Conservation (phyloP, 805 yeast genomes). For the Candida wancherniae region DNA sequence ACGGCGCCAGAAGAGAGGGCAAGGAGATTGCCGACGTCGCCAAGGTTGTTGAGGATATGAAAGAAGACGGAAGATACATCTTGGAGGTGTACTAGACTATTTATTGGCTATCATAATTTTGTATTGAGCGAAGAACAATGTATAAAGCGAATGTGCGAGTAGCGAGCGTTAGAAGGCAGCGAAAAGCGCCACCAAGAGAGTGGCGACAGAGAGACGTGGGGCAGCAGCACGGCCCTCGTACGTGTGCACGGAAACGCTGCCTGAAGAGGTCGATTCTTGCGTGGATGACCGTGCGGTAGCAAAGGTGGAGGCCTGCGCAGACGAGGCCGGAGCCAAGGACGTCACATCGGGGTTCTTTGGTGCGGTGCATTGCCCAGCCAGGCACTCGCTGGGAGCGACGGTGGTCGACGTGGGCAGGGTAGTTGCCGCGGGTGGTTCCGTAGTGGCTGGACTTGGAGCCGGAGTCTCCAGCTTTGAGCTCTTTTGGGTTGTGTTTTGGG, state of each 20-base stretch:
- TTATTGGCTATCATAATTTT: neutral
- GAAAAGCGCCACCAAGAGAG: constrained; percentile 1
- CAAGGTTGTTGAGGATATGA: constrained; percentile 84
- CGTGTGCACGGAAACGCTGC: too few species aligned
- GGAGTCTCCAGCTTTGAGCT: neutral
- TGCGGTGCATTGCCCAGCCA: too few species aligned
- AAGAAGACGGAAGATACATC: constrained; percentile 87
- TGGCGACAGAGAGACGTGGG: neutral
- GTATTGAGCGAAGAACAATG: neutral
- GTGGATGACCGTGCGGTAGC: neutral
- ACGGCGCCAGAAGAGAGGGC: constrained; percentile 68
- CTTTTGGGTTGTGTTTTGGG: too few species aligned
- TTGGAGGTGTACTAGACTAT: constrained; percentile 78
- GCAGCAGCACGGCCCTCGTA: neutral
- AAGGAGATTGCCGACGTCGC: constrained; percentile 60
- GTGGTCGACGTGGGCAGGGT: neutral
- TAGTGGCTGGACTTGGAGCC: neutral
- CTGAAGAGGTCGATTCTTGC: neutral
- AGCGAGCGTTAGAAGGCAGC: constrained; percentile 1
- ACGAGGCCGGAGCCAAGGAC: too few species aligned
- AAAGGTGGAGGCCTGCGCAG: neutral
- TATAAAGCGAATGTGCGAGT: neutral
- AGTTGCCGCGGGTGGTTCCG: neutral
- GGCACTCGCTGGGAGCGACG: neutral
- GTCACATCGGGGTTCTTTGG: too few species aligned